These are phyloP conservation scores for Clitopilus hobsonii DNA, from an alignment of 768 basidiomycete genomes.

Conservation along the genomic window DNA sequence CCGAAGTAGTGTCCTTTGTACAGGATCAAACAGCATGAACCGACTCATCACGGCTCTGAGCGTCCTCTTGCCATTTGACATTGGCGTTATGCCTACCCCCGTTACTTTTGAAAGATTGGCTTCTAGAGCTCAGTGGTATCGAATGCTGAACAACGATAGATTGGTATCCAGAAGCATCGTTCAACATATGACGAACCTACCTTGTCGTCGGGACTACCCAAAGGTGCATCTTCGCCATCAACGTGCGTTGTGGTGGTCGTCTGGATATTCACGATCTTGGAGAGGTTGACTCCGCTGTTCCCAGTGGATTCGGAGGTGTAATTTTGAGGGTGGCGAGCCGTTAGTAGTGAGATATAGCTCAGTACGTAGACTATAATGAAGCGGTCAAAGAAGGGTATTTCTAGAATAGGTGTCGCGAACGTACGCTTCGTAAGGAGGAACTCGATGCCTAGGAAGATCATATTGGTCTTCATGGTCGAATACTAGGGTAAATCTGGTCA, in stretches of 20 bases:
- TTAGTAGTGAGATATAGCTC: conserved; percentile 1
- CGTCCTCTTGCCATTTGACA: neutral
- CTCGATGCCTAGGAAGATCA: conserved; percentile 5
- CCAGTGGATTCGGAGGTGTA: neutral
- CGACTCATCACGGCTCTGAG: neutral
- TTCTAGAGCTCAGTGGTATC: neutral
- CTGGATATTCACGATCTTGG: conserved; percentile 3
- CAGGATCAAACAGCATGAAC: neutral
- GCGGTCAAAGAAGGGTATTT: neutral
- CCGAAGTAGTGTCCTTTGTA: neutral
- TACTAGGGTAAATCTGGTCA: neutral
- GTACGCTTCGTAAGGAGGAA: conserved; percentile 4
- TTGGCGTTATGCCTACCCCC: neutral
- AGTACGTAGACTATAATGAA: neutral
- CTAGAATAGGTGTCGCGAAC: neutral
- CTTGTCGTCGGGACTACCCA: no score
- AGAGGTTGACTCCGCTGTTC: neutral
- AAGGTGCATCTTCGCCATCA: neutral
- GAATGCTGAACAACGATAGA: neutral
- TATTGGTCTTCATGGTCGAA: neutral
- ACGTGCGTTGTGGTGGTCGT: conserved; percentile 9
- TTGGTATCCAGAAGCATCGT: no score
- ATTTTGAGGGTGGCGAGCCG: neutral
- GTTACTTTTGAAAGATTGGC: neutral
- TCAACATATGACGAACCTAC: no score